A percentile compares a stretch with the other conserved stretches of the same genome.
Conservation (phyloP, 148 eudicot species). For the Vaccinium vitisidaea region DNA sequence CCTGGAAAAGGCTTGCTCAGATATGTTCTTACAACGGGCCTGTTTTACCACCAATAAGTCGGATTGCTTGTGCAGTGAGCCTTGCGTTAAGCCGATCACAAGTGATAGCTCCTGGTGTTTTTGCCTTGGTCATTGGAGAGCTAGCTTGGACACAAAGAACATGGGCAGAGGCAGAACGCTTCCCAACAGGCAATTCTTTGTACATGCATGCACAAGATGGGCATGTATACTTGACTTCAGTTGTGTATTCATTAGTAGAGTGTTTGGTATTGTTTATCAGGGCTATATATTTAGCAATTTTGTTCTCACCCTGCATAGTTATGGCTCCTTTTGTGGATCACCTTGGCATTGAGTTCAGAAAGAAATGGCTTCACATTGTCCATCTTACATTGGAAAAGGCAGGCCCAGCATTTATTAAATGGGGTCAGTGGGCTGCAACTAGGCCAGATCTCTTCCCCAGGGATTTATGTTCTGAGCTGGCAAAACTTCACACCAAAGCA, state of each 20-base stretch:
- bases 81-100: conserved; percentile 67
- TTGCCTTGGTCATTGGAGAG: conserved; percentile 62
- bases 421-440: conserved; percentile 98
- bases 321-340: conserved; percentile 81
- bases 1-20: conserved; percentile 57
- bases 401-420: conserved; percentile 93
- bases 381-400: conserved; percentile 68
- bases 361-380: conserved; percentile 55
- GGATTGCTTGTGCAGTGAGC: conserved; percentile 63
- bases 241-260: conserved; percentile 52
- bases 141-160: conserved; percentile 39
- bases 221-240: conserved; percentile 48
- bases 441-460: conserved; percentile 81
- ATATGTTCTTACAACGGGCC: conserved; percentile 41
- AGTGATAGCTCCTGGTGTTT: conserved; percentile 58
- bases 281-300: conserved; percentile 55
- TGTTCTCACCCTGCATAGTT: conserved; percentile 73
- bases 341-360: conserved; percentile 67
- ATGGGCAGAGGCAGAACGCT: conserved; percentile 54
- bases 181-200: conserved; percentile 41
- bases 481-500: conserved; percentile 68
- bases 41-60: conserved; percentile 43
- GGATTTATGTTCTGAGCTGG: conserved; percentile 66
- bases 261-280: conserved; percentile 51
- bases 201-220: conserved; percentile 63